These are phyloP conservation scores for Bruguiera gymnorhiza DNA, from an alignment of 345 rosid species.

Conservation along the genomic window DNA sequence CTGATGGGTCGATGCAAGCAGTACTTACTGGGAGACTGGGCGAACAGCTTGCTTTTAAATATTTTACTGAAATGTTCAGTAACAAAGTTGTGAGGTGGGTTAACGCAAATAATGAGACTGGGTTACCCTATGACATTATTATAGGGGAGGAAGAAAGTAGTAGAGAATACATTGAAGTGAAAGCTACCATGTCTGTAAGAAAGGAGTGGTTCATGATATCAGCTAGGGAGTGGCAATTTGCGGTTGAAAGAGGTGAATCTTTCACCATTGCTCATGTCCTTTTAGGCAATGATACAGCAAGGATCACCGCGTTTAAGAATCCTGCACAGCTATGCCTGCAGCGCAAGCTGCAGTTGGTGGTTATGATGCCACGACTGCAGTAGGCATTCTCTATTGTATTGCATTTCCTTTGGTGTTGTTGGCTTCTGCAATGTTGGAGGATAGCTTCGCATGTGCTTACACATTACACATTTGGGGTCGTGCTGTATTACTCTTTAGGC, in stretches of 20 bases:
- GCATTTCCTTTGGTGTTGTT: too few species aligned
- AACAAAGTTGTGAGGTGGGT: constrained; percentile 62
- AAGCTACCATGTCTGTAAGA: constrained; percentile 63
- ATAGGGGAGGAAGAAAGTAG: constrained; percentile 33
- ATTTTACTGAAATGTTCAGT: constrained; percentile 40
- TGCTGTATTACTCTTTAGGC: too few species aligned
- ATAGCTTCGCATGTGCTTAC: too few species aligned
- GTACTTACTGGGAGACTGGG: constrained; percentile 64
- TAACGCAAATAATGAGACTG: constrained; percentile 67
- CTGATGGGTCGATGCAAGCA: constrained; percentile 40
- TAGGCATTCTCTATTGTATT: neutral
- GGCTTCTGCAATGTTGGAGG: too few species aligned
- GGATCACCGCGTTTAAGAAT: constrained; percentile 46
- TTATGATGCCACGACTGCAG: constrained; percentile 61
- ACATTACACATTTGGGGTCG: too few species aligned
- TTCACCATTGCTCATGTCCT: constrained; percentile 69
- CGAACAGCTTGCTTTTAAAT: constrained; percentile 60
- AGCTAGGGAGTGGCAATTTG: constrained; percentile 81
- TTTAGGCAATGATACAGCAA: constrained; percentile 47
- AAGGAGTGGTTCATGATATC: constrained; percentile 83
- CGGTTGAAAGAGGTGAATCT: constrained; percentile 52
- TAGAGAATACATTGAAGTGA: constrained; percentile 68
- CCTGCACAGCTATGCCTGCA: constrained; percentile 67
- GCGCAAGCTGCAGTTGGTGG: constrained; percentile 58
- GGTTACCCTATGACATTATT: constrained; percentile 73